Conservation (phyloP, 2,329 filamentous ascomycete species). For the Simplicillium aogashimaense region DNA sequence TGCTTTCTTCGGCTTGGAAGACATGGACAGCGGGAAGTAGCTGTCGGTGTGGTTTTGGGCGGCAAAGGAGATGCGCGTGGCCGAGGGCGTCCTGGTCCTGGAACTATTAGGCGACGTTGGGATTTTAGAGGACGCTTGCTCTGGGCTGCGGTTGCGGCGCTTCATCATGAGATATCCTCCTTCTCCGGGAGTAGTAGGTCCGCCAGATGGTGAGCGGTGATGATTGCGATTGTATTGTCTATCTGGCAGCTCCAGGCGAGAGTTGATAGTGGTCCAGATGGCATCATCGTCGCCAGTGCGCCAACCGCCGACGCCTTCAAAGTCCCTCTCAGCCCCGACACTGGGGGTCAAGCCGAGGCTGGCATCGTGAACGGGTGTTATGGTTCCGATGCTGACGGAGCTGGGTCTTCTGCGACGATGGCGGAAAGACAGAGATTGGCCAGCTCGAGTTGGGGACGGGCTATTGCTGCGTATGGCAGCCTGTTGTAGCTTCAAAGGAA, state of each 20-base stretch:
- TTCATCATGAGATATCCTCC: conserved; percentile 34
- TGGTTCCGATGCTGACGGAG: conserved; percentile 19
- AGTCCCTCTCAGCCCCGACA: conserved; percentile 43
- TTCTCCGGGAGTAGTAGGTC: conserved; percentile 28
- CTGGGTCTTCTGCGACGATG: conserved; percentile 23
- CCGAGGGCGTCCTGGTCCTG: conserved; percentile 37
- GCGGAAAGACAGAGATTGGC: conserved; percentile 13
- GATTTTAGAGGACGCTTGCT: conserved; percentile 12
- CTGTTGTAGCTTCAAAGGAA: conserved; percentile 18
- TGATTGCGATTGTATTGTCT: conserved; percentile 28
- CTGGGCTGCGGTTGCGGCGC: conserved; percentile 23
- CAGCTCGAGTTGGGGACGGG: conserved; percentile 7
- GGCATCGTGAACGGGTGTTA: conserved; percentile 23
- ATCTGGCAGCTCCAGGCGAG: conserved; percentile 38
- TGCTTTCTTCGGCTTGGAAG: conserved; percentile 22
- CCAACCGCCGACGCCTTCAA: conserved; percentile 51
- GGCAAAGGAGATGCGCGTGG: conserved; percentile 20
- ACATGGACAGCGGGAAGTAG: conserved; percentile 29
- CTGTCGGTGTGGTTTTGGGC: conserved; percentile 21
- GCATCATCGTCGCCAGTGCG: conserved; percentile 34
- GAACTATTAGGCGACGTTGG: conserved; percentile 34
- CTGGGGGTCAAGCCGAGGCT: conserved; percentile 33
- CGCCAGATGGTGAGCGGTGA: conserved; percentile 29
- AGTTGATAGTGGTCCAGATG: conserved; percentile 42
- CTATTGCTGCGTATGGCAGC: conserved; percentile 10